Percentiles rank a stretch among this genome's conserved stretches.
These are phyloP conservation scores for Candida gorgasii DNA, from an alignment of 805 yeast genomes.

Conservation along the genomic window DNA sequence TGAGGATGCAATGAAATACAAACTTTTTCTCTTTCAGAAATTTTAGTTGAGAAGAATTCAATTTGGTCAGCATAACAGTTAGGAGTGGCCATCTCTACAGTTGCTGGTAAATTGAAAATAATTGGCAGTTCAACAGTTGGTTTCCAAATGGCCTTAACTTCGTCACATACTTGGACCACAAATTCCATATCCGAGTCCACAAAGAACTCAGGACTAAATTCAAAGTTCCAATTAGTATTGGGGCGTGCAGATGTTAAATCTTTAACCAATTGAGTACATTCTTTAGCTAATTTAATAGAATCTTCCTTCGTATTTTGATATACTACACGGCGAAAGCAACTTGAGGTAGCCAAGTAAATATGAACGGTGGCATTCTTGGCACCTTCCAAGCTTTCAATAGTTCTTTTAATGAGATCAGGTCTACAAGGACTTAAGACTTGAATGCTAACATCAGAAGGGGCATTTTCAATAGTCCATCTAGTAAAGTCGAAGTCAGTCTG, in stretches of 20 bases:
- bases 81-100: slow-evolving; percentile 81
- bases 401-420: slow-evolving; percentile 67
- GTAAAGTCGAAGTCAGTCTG: slow-evolving; percentile 83
- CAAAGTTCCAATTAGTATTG: slow-evolving; percentile 68
- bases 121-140: slow-evolving; percentile 67
- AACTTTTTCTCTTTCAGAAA: slow-evolving; percentile 66
- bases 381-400: slow-evolving; percentile 71
- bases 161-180: slow-evolving; percentile 67
- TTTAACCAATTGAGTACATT: slow-evolving; percentile 62
- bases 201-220: slow-evolving; percentile 81
- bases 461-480: slow-evolving; percentile 66
- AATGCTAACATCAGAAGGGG: slow-evolving; percentile 75
- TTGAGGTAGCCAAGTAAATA: slow-evolving; percentile 75
- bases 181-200: slow-evolving; percentile 68
- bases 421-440: slow-evolving; percentile 79
- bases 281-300: slow-evolving; percentile 60
- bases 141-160: slow-evolving; percentile 73
- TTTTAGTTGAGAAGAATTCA: slow-evolving; percentile 65
- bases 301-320: slow-evolving; percentile 64
- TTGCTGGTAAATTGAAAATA: slow-evolving; percentile 81
- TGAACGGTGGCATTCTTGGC: slow-evolving; percentile 78
- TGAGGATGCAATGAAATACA: slow-evolving; percentile 81
- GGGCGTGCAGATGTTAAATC: slow-evolving; percentile 66
- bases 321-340: slow-evolving; percentile 70
- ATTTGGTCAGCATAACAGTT: slow-evolving; percentile 84